Evolutionary conservation across 257 asterid species (phyloP), one percentile per base, ranked within the genome.

Genomic region (Solanum bukasovii): DNA sequence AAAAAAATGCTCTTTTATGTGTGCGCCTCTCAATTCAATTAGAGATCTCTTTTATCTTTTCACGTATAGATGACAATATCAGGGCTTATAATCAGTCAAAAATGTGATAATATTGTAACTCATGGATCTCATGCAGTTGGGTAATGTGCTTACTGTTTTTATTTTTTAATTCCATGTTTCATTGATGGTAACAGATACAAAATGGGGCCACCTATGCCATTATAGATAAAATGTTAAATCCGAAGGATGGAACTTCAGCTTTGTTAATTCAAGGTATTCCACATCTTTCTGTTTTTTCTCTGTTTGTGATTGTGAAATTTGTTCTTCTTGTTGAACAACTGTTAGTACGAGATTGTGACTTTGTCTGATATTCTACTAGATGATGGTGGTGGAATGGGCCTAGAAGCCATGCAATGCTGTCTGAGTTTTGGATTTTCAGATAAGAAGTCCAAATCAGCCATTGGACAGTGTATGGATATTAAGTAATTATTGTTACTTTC

Each of bases 331-430:
- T 89, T 88, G 85, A 61, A 59, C 42, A 44, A 31, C 40, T 84
- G 83, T 59, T 72, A 88, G 89, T 75, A 37, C 61, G 35, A 86
- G 86, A 33, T 82, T 90, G 44, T 89, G 65, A 85, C 70, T 88
- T 49, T 59, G 83, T 87, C 85, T 90, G 71, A 44, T 91, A 83
- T 90, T 84, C 77, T 87, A 34, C 89, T 89, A 96, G 99, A 96
- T 91, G 93, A 96, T 91, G 98, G 99, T 84, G 98, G 98, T 89
- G 99, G 98, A 91, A 96, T 96, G 99, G 93, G 93, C 85, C 96
- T 94, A 23, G 95, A 90, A 87, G 98, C 97, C 83, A 94, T 96
- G 94, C 95, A 97, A 33, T 90, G 93, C 79, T 96, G 98, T 91
- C 89, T 96, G 88, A 95, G 99, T 91, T 96, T 96, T 88, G 98